phyloP scores from a whole-genome alignment of 2,329 filamentous ascomycete species.

The Aspergillus japonicus region DNA sequence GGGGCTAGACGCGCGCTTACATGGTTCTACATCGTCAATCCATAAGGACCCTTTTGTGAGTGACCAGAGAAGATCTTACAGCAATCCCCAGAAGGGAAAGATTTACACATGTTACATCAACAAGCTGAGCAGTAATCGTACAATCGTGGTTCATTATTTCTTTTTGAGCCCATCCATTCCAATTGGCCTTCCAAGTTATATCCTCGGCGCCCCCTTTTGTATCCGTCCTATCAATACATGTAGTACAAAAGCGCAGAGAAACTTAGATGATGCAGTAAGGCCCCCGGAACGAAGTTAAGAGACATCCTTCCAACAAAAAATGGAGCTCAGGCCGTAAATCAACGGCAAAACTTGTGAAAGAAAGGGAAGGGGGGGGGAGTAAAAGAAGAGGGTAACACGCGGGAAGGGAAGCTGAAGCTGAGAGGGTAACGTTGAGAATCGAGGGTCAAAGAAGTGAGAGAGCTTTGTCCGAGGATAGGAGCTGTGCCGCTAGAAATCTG shows the following conservation, averaged over 20 bases:
- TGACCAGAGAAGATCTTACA: neutral
- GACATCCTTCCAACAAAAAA: neutral
- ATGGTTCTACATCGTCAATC: neutral
- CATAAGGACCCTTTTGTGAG: neutral
- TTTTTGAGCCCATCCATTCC: slow-evolving; percentile 24
- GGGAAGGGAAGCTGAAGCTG: neutral
- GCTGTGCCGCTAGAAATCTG: neutral
- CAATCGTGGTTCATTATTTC: slow-evolving; percentile 33
- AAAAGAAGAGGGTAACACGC: neutral
- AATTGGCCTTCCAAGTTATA: slow-evolving; percentile 12
- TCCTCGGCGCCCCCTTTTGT: slow-evolving; percentile 13
- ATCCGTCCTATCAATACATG: slow-evolving; percentile 25
- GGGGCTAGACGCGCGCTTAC: slow-evolving; percentile 23
- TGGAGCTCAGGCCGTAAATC: neutral
- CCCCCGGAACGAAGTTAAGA: neutral
- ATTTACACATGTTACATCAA: neutral
- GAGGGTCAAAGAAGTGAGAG: neutral
- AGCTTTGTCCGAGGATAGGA: neutral
- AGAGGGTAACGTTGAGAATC: neutral
- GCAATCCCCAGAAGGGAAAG: neutral
- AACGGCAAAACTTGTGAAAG: neutral
- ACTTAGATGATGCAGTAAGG: slow-evolving; percentile 8
- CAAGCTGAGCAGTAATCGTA: slow-evolving; percentile 27
- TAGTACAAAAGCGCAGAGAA: slow-evolving; percentile 19
- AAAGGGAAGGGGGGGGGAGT: neutral